Percentiles rank a stretch among this genome's conserved stretches.
These are phyloP conservation scores for Ramichloridium luteum DNA, from an alignment of 2,329 filamentous ascomycete species.

Conservation along the genomic window DNA sequence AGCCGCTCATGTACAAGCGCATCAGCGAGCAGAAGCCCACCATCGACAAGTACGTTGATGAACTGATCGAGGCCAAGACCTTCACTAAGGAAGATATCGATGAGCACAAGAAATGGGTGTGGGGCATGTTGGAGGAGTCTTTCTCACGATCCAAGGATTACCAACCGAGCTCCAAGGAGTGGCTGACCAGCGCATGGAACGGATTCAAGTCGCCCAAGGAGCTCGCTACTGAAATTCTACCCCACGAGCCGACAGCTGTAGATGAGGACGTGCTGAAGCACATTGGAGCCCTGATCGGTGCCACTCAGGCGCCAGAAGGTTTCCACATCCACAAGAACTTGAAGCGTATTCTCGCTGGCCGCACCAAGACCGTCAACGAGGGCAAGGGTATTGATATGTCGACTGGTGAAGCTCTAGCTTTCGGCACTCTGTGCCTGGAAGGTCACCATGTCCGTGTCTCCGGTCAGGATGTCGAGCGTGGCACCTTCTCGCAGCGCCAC, in stretches of 20 bases:
- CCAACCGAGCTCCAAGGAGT: constrained; percentile 90
- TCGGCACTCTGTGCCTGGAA: constrained; percentile 80
- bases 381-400: constrained; percentile 96
- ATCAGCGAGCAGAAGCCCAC: constrained; percentile 75
- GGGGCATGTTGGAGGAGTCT: constrained; percentile 97
- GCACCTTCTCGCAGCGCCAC: constrained; percentile 97
- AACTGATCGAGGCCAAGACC: constrained; percentile 80
- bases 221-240: constrained; percentile 82
- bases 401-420: constrained; percentile 89
- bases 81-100: constrained; percentile 97
- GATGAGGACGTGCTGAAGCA: constrained; percentile 60
- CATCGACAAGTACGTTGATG: constrained; percentile 81
- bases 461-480: constrained; percentile 97
- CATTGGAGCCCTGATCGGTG: constrained; percentile 68
- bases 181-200: constrained; percentile 98
- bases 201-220: constrained; percentile 99
- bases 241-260: constrained; percentile 79
- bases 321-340: constrained; percentile 91
- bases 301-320: constrained; percentile 55
- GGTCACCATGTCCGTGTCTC: constrained; percentile 96
- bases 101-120: constrained; percentile 99
- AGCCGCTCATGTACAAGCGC: constrained; percentile 98
- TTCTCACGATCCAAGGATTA: constrained; percentile 97
- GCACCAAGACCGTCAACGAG: constrained; percentile 83
- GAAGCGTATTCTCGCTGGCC: constrained; percentile 82